Percentiles rank a stretch among this genome's conserved stretches.
phyloP scores from a whole-genome alignment of 2,329 filamentous ascomycete genomes.

The Penicillium sp. region DNA sequence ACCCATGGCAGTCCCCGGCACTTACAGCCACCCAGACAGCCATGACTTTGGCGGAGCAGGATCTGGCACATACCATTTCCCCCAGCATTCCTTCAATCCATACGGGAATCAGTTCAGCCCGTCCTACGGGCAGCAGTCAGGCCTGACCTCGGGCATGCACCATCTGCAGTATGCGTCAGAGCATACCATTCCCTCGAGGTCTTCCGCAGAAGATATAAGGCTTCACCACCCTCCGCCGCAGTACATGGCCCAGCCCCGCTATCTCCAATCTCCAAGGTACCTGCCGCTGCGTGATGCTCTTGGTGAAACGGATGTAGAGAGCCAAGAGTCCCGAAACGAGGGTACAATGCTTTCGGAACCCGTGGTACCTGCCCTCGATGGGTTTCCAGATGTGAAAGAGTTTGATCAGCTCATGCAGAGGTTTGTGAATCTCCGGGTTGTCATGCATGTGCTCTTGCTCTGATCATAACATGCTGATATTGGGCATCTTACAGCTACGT shows the following conservation, averaged over 20 bases:
- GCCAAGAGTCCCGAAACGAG: conserved; percentile 48
- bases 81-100: conserved; percentile 38
- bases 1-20: conserved; percentile 33
- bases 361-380: conserved; percentile 44
- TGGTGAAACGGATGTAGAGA: conserved; percentile 44
- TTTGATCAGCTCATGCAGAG: conserved; percentile 50
- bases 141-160: conserved; percentile 33
- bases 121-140: conserved; percentile 37
- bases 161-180: conserved; percentile 35
- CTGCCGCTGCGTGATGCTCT: conserved; percentile 38
- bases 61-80: conserved; percentile 33
- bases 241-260: conserved; percentile 36
- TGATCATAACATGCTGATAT: background rate
- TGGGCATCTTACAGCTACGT: conserved; percentile 45
- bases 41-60: conserved; percentile 35
- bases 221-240: conserved; percentile 37
- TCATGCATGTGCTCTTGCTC: background rate
- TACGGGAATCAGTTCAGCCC: conserved; percentile 41
- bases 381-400: conserved; percentile 48
- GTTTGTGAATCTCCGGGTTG: conserved; percentile 25
- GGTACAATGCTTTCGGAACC: conserved; percentile 48
- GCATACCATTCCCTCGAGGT: conserved; percentile 35
- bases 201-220: conserved; percentile 35
- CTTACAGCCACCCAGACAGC: conserved; percentile 33
- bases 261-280: conserved; percentile 35